Evolutionary conservation across 805 yeast species (phyloP), one percentile per base, ranked within the genome.

Genomic region (Candida ipomoeae): DNA sequence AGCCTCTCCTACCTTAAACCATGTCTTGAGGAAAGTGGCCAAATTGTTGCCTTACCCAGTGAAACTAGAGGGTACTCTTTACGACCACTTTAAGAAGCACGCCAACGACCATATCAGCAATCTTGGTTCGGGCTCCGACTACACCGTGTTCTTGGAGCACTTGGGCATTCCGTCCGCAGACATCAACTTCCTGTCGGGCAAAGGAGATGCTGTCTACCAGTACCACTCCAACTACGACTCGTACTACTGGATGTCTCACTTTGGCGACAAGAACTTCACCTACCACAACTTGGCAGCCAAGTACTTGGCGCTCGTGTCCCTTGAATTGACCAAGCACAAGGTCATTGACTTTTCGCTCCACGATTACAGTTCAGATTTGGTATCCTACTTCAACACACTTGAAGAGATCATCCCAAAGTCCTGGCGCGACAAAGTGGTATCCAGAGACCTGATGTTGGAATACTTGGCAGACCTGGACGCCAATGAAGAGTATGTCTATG

Each of bases 101-200:
- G 54, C 59, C 1, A 70, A 64, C 38, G 60, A 55, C 40, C 46
- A 53, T 4, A 69, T 82, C 44, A 63, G 59, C 2, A 60, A 69
- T 18, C 51, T 58, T 49, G 59, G 59, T 7, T 55, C 58, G 5
- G 59, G 59, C 11, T 55, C 84, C 1, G 85, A 81, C 59, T 78
- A 72, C 58, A 73, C 80, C 2, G 81, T 81, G 8, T 83, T 84
- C 56, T 87, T 84, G 63, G 79, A 79, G 58, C 83, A 81, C 60
- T 62, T 84, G 55, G 91, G 89, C 5, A 78, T 85, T 37, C 87
- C 91, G 1, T 75, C 86, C 0, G 73, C 81, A 10, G 62, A 70
- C 72, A 11, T 55, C 11, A 51, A 80, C 7, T 45, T 59, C 69
- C 62, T 61, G 39, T 62, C 69, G 44, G 66, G 65, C 2, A 48